phyloP scores from a whole-genome alignment of 2,329 filamentous ascomycete genomes.

The Biscogniauxia marginata region DNA sequence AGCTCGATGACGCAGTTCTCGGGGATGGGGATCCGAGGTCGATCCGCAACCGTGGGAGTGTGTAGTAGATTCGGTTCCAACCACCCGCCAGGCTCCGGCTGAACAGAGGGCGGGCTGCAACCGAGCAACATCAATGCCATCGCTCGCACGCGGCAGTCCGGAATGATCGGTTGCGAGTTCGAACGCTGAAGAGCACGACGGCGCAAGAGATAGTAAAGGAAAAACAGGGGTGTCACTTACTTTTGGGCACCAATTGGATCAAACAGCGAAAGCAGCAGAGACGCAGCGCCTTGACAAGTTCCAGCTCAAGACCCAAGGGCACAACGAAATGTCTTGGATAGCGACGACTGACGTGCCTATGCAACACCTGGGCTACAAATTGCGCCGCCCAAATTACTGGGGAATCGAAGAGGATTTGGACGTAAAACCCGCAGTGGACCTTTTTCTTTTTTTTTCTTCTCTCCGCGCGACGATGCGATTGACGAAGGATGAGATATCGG shows the following conservation, averaged over 20 bases:
- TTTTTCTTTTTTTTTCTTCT: conserved; percentile 9
- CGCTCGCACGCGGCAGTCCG: conserved; percentile 5
- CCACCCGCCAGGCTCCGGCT: conserved; percentile 9
- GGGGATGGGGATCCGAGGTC: conserved; percentile 22
- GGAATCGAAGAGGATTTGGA: conserved; percentile 24
- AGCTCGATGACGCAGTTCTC: conserved; percentile 29
- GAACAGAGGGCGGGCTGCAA: neutral
- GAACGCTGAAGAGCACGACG: conserved; percentile 22
- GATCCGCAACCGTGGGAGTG: conserved; percentile 19
- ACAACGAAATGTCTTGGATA: conserved; percentile 4
- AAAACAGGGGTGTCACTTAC: conserved; percentile 41
- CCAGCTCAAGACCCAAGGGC: conserved; percentile 20
- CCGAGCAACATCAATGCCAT: neutral
- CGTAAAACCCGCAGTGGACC: conserved; percentile 28
- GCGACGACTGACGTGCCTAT: neutral
- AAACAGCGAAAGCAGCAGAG: conserved; percentile 27
- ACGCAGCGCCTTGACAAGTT: conserved; percentile 29
- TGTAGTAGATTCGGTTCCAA: conserved; percentile 9
- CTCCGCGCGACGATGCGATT: conserved; percentile 28
- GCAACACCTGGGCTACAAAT: conserved; percentile 21
- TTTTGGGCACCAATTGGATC: conserved; percentile 49
- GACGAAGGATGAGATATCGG: conserved; percentile 30
- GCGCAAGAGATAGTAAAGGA: conserved; percentile 12
- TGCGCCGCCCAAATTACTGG: conserved; percentile 22
- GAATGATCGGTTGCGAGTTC: conserved; percentile 11